Evolutionary conservation across 2,329 filamentous ascomycete genomes (phyloP), one percentile per base, ranked within the genome.

Genomic region (Alternaria postmessia): DNA sequence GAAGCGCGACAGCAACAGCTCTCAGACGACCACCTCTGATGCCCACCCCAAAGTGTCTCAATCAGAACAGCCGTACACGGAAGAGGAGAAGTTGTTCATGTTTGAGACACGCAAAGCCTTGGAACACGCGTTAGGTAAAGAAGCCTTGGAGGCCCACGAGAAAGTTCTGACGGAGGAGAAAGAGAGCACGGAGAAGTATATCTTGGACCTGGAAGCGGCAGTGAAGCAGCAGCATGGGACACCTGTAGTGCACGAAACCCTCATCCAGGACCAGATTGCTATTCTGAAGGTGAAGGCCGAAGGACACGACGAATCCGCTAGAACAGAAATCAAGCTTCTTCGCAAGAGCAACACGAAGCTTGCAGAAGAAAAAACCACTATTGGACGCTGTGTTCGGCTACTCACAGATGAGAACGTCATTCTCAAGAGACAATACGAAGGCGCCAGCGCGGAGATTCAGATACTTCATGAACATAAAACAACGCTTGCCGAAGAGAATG

Each of bases 71-170:
- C 38, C 20, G 18, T 18, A 41, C 18, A 12, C 38, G 18, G 32
- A 30, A 47, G 39, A 47, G n/a, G 34, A 58, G 3, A 1, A 53
- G 16, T 39, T 34, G 7, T 58, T 47, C 20, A 20, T 54, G 49
- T 26, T 54, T 18, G 49, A 42, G 18, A 58, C 55, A 1, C 55
- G 49, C 34, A 43, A 47, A 2, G 49, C 42, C 5, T 32, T 58
- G 14, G 55, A 58, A 28, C 41, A 46, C 7, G 55, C 49, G 2
- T 30, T 58, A 12, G 55, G 55, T n/a, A 54, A 58, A 20, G 49
- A 46, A 24, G 24, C 26, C 5, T 36, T 54, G 38, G 41, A 54
- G 20, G 34, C 39, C 2, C 55, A 54, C 16, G 55, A 47, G 26
- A 30, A 30, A 20, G 20, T 53, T 9, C 34, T 58, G 14, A 7